Evolutionary conservation across 805 yeast species (phyloP).

Genomic region (Lachancea waltii): DNA sequence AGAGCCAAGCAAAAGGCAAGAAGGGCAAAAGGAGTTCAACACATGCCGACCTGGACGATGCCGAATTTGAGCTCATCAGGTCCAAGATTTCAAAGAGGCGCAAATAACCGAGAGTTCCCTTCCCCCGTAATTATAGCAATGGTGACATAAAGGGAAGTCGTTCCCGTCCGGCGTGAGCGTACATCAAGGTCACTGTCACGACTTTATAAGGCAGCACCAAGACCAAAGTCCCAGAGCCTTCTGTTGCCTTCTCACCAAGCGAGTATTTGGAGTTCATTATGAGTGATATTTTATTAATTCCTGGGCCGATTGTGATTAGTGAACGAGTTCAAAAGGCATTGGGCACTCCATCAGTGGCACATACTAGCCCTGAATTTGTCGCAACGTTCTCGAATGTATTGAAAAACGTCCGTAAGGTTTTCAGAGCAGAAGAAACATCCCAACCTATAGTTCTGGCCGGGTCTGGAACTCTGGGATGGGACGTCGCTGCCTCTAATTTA

Average conservation of each 20-base stretch:
- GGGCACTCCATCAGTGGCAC: conserved; percentile 82
- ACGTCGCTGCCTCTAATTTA: conserved; percentile 74
- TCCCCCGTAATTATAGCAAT: no score
- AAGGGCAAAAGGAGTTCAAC: conserved; percentile 9
- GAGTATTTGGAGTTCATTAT: no score
- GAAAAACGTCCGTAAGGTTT: conserved; percentile 61
- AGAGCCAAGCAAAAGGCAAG: conserved; percentile 44
- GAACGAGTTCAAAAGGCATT: conserved; percentile 73
- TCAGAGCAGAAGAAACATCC: conserved; percentile 49
- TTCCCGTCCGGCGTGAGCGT: neutral
- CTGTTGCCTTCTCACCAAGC: no score
- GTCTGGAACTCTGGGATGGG: conserved; percentile 96
- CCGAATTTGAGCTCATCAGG: conserved; percentile 44
- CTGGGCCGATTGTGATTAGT: conserved; percentile 84
- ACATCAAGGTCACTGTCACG: no score
- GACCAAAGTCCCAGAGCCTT: no score
- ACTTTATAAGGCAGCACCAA: no score
- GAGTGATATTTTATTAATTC: conserved; percentile 49
- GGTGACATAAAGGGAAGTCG: no score
- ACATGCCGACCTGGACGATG: conserved; percentile 40
- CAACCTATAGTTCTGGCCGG: conserved; percentile 84
- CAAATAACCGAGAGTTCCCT: neutral
- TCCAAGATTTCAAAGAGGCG: conserved; percentile 33
- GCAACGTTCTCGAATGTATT: conserved; percentile 64
- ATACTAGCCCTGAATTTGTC: conserved; percentile 80